Evolutionary conservation across 2,329 filamentous ascomycete species (phyloP).

Genomic region (Calonectria fujianensis): DNA sequence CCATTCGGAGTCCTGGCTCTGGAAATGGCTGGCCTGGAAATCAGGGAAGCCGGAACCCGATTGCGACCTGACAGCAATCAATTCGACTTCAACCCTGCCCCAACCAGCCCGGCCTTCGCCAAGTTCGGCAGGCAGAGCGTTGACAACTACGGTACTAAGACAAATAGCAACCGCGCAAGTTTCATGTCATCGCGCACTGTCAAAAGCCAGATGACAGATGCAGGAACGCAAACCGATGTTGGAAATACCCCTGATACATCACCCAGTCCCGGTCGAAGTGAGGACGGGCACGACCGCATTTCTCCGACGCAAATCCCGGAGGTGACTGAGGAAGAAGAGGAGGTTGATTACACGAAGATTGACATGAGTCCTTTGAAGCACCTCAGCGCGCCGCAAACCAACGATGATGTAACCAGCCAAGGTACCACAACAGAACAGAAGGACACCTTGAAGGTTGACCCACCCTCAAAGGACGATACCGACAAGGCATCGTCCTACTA

Average conservation of each 20-base stretch:
- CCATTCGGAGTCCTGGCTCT: slow-evolving; percentile 93
- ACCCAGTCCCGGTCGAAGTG: slow-evolving; percentile 72
- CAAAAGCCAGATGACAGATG: slow-evolving; percentile 82
- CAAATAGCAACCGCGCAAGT: slow-evolving; percentile 81
- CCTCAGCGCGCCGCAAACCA: slow-evolving; percentile 60
- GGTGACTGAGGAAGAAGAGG: slow-evolving; percentile 67
- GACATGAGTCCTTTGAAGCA: slow-evolving; percentile 71
- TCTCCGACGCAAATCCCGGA: slow-evolving; percentile 63
- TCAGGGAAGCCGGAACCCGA: slow-evolving; percentile 87
- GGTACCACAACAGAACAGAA: slow-evolving; percentile 48
- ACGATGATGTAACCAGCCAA: slow-evolving; percentile 49
- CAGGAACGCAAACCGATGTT: slow-evolving; percentile 78
- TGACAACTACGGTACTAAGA: slow-evolving; percentile 75
- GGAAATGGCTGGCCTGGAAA: slow-evolving; percentile 92
- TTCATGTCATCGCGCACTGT: slow-evolving; percentile 84
- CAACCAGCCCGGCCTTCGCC: slow-evolving; percentile 82
- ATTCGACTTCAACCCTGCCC: slow-evolving; percentile 87
- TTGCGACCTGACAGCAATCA: slow-evolving; percentile 84
- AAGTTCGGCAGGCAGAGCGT: slow-evolving; percentile 79
- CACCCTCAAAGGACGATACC: slow-evolving; percentile 47
- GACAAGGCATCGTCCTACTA: slow-evolving; percentile 53
- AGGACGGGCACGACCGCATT: slow-evolving; percentile 68
- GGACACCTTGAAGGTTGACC: slow-evolving; percentile 49
- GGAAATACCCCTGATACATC: slow-evolving; percentile 72
- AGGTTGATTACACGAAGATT: slow-evolving; percentile 77